A percentile compares a stretch with the other conserved stretches of the same genome.
Conservation (phyloP, 176 grass and related monocot species). For the Lolium multiflorum region DNA sequence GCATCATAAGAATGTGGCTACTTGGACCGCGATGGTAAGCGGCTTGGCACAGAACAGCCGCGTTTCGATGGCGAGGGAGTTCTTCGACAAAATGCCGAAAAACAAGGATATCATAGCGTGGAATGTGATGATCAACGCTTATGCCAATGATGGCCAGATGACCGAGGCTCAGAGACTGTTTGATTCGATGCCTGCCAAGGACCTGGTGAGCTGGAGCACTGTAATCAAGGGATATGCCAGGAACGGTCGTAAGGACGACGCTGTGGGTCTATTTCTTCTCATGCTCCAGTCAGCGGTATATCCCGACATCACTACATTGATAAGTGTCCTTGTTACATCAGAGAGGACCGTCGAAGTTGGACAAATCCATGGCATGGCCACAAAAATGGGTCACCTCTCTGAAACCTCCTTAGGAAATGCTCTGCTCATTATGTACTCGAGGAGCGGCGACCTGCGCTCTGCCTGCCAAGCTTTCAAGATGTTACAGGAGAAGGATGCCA, state of each 20-base stretch:
- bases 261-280: slow-evolving; percentile 15
- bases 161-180: slow-evolving; percentile 56
- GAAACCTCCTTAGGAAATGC: slow-evolving; percentile 61
- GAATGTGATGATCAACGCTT: slow-evolving; percentile 58
- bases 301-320: slow-evolving; percentile 40
- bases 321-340: slow-evolving; percentile 20
- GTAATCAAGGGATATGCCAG: slow-evolving; percentile 53
- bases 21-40: slow-evolving; percentile 73
- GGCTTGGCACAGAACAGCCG: slow-evolving; percentile 66
- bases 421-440: slow-evolving; percentile 74
- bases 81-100: slow-evolving; percentile 60
- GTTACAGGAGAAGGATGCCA: slow-evolving; percentile 52
- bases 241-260: neutral
- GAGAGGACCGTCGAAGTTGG: slow-evolving; percentile 43
- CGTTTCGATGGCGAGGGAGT: slow-evolving; percentile 39
- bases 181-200: slow-evolving; percentile 58
- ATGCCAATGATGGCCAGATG: slow-evolving; percentile 49
- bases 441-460: slow-evolving; percentile 60
- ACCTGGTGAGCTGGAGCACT: slow-evolving; percentile 64
- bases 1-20: slow-evolving; percentile 46
- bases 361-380: slow-evolving; percentile 57
- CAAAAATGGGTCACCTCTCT: slow-evolving; percentile 46
- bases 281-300: slow-evolving; percentile 42
- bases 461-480: slow-evolving; percentile 55
- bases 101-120: slow-evolving; percentile 40